Evolutionary conservation across 306 rosid genomes (phyloP).

Genomic region (Lathyrus aphaca): DNA sequence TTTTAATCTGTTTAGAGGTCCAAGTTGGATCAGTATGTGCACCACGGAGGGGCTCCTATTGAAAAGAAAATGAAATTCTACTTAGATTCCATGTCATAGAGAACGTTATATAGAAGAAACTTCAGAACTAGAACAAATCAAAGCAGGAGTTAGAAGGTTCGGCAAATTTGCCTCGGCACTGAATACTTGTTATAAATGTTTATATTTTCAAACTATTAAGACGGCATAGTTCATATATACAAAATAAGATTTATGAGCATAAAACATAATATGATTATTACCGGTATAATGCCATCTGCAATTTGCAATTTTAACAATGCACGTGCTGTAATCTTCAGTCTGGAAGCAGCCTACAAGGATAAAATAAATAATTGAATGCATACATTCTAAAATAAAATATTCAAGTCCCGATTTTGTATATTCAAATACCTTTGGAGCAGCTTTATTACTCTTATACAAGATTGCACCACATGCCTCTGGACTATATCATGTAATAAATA

Average conservation of each 20-base stretch:
- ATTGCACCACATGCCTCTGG: constrained; percentile 99
- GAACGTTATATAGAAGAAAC: neutral
- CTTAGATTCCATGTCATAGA: constrained; percentile 27
- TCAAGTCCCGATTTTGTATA: constrained; percentile 13
- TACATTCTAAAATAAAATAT: constrained; percentile 2
- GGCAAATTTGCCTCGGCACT: no score
- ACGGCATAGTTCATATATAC: constrained; percentile 20
- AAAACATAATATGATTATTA: constrained; percentile 49
- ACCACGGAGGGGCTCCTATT: constrained; percentile 93
- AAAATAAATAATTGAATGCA: constrained; percentile 20
- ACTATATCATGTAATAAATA: constrained; percentile 55
- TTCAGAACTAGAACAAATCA: no score
- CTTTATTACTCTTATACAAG: constrained; percentile 92
- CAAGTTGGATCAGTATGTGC: constrained; percentile 87
- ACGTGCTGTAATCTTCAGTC: constrained; percentile 73
- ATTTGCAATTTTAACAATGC: constrained; percentile 69
- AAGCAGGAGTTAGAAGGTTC: no score
- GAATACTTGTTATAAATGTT: no score
- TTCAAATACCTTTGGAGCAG: constrained; percentile 79
- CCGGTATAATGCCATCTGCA: constrained; percentile 87
- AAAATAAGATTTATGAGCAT: constrained; percentile 21
- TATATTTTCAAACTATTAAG: neutral
- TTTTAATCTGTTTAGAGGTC: constrained; percentile 85
- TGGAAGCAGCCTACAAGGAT: constrained; percentile 77
- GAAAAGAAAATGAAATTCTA: constrained; percentile 36